A percentile compares a stretch with the other conserved stretches of the same genome.
Evolutionary conservation across 139 green algal genomes (phyloP).

Genomic region (Chlorella sp.): DNA sequence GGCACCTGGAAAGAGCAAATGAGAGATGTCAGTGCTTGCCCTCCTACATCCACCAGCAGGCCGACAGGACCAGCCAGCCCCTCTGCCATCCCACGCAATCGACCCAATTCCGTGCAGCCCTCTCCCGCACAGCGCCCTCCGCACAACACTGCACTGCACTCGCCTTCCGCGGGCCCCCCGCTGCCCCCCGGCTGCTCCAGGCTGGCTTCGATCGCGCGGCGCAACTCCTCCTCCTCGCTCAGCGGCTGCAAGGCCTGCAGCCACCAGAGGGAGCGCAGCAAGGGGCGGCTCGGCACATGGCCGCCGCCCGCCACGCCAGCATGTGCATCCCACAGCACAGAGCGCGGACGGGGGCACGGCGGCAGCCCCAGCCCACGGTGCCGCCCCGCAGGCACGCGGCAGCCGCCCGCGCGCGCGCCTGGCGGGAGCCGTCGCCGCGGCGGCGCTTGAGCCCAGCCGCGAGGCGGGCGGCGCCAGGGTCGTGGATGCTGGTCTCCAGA

Average conservation of each 20-base stretch:
- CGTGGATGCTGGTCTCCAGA: constrained; percentile 70
- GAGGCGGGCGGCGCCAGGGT: constrained; percentile 54
- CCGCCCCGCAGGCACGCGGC: background rate
- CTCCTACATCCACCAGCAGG: too few relatives aligned
- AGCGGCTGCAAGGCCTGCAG: constrained; percentile 6
- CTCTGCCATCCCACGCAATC: too few relatives aligned
- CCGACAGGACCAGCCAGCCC: too few relatives aligned
- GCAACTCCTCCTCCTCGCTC: constrained; percentile 74
- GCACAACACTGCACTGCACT: too few relatives aligned
- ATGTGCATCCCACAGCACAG: background rate
- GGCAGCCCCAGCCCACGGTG: background rate
- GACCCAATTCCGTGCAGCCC: too few relatives aligned
- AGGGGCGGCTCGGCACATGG: background rate
- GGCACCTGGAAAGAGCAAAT: too few relatives aligned
- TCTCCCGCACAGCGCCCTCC: too few relatives aligned
- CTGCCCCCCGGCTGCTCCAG: constrained; percentile 35
- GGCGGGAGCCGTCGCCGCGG: constrained; percentile 4
- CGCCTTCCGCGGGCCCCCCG: background rate
- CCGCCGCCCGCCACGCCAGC: background rate
- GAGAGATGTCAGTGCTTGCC: too few relatives aligned
- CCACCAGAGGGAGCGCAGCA: background rate
- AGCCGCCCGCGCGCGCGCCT: background rate
- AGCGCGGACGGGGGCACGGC: background rate
- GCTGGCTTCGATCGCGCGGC: constrained; percentile 62
- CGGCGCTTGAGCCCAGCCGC: constrained; percentile 43